These are phyloP conservation scores for Aureobasidium subglaciale DNA, from an alignment of 2,329 filamentous ascomycete species.

Conservation along the genomic window DNA sequence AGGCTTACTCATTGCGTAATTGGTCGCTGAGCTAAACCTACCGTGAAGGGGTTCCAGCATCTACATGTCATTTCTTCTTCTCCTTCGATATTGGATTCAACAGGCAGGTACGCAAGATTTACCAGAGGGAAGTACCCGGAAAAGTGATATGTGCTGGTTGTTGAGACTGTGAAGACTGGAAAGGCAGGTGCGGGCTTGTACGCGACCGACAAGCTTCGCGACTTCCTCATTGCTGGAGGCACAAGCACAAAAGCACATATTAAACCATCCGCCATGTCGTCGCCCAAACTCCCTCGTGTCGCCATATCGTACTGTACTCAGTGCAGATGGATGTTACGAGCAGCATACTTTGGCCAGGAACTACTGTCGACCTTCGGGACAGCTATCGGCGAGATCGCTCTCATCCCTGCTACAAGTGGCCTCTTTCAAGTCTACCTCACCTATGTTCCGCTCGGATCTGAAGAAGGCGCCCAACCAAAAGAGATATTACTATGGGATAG, in stretches of 20 bases:
- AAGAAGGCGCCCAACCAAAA: slow-evolving; percentile 20
- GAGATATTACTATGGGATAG: slow-evolving; percentile 76
- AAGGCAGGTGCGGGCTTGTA: not conserved
- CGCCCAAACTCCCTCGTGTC: slow-evolving; percentile 55
- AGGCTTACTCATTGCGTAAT: slow-evolving; percentile 8
- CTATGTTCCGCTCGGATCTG: slow-evolving; percentile 21
- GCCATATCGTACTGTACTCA: slow-evolving; percentile 91
- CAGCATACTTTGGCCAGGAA: slow-evolving; percentile 77
- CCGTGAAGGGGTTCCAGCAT: not conserved
- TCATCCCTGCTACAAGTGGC: slow-evolving; percentile 79
- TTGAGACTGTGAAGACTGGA: slow-evolving; percentile 1
- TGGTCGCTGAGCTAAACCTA: not conserved
- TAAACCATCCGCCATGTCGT: not conserved
- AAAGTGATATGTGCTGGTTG: not conserved
- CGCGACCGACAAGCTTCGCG: not conserved
- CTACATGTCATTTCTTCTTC: not conserved
- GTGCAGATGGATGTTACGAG: slow-evolving; percentile 44
- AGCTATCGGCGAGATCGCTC: slow-evolving; percentile 75
- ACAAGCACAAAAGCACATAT: not conserved
- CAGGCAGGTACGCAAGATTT: too few species aligned
- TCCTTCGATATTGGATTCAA: too few species aligned
- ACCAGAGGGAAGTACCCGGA: too few species aligned
- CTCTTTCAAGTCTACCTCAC: slow-evolving; percentile 69
- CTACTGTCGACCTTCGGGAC: slow-evolving; percentile 87
- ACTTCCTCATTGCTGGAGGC: not conserved